These are phyloP conservation scores for Trichoderma simmonsii DNA, from an alignment of 2,329 filamentous ascomycete species.

Conservation along the genomic window DNA sequence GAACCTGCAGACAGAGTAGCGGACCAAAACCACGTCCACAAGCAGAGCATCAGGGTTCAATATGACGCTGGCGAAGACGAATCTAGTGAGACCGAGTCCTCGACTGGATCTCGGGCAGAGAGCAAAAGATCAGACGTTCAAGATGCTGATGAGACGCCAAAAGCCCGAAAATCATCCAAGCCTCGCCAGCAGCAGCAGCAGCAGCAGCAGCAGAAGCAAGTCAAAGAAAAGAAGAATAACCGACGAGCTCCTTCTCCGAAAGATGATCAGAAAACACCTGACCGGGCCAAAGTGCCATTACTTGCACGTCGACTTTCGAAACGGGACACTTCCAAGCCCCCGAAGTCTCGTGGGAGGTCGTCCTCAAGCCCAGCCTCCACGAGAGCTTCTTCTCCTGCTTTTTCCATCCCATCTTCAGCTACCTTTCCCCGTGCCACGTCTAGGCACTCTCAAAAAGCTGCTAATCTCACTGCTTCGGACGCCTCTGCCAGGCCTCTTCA, in stretches of 20 bases:
- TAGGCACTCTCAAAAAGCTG: background rate
- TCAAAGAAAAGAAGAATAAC: background rate
- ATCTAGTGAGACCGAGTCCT: background rate
- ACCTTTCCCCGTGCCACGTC: slow-evolving; percentile 5
- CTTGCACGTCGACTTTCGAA: background rate
- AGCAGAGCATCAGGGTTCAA: background rate
- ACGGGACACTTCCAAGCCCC: background rate
- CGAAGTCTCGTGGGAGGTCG: slow-evolving; percentile 2
- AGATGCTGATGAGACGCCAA: slow-evolving; percentile 1
- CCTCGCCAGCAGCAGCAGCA: background rate
- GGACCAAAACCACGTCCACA: background rate
- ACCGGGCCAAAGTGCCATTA: background rate
- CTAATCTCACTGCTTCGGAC: background rate
- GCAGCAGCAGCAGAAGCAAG: background rate
- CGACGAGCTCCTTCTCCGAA: background rate
- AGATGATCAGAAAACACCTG: background rate
- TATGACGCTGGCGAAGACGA: slow-evolving; percentile 19
- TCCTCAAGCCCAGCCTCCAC: slow-evolving; percentile 1
- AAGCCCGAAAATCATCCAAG: background rate
- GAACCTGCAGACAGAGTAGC: slow-evolving; percentile 9
- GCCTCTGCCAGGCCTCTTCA: background rate
- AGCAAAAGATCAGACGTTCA: background rate
- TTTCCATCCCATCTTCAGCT: slow-evolving; percentile 17
- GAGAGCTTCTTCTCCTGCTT: background rate
- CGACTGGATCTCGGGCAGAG: background rate